Percentiles rank a stretch among this genome's conserved stretches.
phyloP scores from a whole-genome alignment of 2,329 filamentous ascomycete species.

The Thielaviopsis cerberus region DNA sequence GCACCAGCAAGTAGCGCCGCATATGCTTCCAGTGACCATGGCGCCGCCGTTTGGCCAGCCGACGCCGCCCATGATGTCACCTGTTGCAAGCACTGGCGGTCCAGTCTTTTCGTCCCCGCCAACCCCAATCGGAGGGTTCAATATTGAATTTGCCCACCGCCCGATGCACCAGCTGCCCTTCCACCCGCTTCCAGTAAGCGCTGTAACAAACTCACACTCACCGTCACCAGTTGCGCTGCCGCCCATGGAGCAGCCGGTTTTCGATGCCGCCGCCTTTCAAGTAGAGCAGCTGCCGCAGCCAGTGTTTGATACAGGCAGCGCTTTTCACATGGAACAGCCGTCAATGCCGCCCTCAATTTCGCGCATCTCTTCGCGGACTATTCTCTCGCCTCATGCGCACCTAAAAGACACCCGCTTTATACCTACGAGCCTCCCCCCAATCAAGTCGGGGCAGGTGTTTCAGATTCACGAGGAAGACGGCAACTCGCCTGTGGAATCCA shows the following conservation, averaged over 20 bases:
- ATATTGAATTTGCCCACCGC: constrained; percentile 5
- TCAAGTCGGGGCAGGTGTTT: constrained; percentile 9
- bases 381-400: neutral
- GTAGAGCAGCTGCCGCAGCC: neutral
- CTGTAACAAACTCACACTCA: neutral
- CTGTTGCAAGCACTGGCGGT: neutral
- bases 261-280: neutral
- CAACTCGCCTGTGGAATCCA: constrained; percentile 9
- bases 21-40: neutral
- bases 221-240: neutral
- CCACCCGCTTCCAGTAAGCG: neutral
- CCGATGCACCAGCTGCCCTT: constrained; percentile 1
- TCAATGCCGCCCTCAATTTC: neutral
- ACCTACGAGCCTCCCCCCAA: constrained; percentile 6
- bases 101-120: neutral
- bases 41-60: neutral
- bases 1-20: neutral
- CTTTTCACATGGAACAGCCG: neutral
- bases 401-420: constrained; percentile 2
- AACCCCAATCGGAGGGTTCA: neutral
- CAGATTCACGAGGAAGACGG: constrained; percentile 11
- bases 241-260: neutral
- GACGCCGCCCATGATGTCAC: neutral
- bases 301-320: neutral
- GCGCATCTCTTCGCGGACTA: constrained; percentile 1